These are phyloP conservation scores for Porphyrellus cyaneotinctus DNA, from an alignment of 768 basidiomycete species.

Conservation along the genomic window DNA sequence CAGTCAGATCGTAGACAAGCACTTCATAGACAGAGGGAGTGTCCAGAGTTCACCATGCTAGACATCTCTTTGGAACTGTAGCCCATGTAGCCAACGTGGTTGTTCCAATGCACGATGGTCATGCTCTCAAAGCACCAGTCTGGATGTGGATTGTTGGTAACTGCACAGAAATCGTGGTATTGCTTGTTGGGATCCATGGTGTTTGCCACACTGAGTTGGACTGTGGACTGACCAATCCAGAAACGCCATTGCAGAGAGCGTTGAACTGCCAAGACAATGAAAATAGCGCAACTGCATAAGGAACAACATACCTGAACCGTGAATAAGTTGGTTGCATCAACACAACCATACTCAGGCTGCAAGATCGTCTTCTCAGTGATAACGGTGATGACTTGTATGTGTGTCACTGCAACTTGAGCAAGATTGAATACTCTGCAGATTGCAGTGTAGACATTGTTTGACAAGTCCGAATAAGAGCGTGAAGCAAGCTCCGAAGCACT, in stretches of 20 bases:
- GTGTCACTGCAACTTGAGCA: slow-evolving; percentile 58
- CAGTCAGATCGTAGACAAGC: slow-evolving; percentile 82
- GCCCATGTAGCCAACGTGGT: no score
- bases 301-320: slow-evolving; percentile 75
- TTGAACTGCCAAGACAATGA: slow-evolving; percentile 26
- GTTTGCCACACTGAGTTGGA: no score
- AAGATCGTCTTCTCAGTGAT: no score
- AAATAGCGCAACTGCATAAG: background rate
- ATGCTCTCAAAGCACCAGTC: no score
- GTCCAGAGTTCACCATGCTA: slow-evolving; percentile 60
- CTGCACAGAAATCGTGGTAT: no score
- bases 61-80: slow-evolving; percentile 70
- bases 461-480: slow-evolving; percentile 87
- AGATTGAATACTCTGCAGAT: slow-evolving; percentile 95
- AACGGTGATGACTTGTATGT: slow-evolving; percentile 63
- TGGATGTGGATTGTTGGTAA: no score
- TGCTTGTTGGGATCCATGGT: no score
- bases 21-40: slow-evolving; percentile 78
- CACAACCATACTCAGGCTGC: slow-evolving; percentile 85
- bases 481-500: no score
- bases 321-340: slow-evolving; percentile 71
- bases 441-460: no score
- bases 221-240: no score
- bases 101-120: no score
- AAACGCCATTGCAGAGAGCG: no score